Evolutionary conservation across 2,329 filamentous ascomycete species (phyloP).

Genomic region (Acarospora socialis): DNA sequence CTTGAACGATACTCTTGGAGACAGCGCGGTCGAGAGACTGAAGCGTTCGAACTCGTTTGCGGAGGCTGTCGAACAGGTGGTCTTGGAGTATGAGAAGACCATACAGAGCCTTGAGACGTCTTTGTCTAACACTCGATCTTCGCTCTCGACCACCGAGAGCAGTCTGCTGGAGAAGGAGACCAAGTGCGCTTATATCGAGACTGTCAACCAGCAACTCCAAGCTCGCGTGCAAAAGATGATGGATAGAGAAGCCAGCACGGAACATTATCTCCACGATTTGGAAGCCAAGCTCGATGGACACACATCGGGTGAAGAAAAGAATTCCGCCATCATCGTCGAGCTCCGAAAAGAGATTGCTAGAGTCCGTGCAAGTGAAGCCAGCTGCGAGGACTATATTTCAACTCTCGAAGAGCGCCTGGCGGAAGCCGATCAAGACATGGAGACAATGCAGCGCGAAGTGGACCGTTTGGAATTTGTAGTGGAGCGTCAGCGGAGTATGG

Average conservation of each 20-base stretch:
- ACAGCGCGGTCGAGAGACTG: slow-evolving; percentile 70
- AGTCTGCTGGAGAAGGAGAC: slow-evolving; percentile 83
- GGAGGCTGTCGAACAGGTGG: slow-evolving; percentile 87
- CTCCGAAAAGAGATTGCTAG: slow-evolving; percentile 83
- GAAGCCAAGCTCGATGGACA: slow-evolving; percentile 84
- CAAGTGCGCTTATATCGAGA: slow-evolving; percentile 84
- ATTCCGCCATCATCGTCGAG: slow-evolving; percentile 68
- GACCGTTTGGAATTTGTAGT: slow-evolving; percentile 88
- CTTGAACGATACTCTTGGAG: slow-evolving; percentile 51
- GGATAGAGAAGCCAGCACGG: slow-evolving; percentile 82
- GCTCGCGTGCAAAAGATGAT: slow-evolving; percentile 80
- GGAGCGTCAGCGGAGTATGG: slow-evolving; percentile 85
- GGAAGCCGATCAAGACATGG: slow-evolving; percentile 88
- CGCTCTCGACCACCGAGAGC: slow-evolving; percentile 73
- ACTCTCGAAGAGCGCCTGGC: slow-evolving; percentile 90
- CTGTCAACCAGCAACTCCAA: slow-evolving; percentile 80
- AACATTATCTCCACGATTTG: slow-evolving; percentile 82
- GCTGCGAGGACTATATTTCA: slow-evolving; percentile 92
- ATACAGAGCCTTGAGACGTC: slow-evolving; percentile 89
- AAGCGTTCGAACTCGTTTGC: slow-evolving; percentile 94
- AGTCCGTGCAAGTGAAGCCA: slow-evolving; percentile 75
- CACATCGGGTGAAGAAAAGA: slow-evolving; percentile 84
- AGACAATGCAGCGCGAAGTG: slow-evolving; percentile 93
- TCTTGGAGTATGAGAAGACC: slow-evolving; percentile 96
- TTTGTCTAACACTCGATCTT: slow-evolving; percentile 72